Evolutionary conservation across 345 rosid species (phyloP), one percentile per base, ranked within the genome.

Genomic region (Aquilaria sinensis): DNA sequence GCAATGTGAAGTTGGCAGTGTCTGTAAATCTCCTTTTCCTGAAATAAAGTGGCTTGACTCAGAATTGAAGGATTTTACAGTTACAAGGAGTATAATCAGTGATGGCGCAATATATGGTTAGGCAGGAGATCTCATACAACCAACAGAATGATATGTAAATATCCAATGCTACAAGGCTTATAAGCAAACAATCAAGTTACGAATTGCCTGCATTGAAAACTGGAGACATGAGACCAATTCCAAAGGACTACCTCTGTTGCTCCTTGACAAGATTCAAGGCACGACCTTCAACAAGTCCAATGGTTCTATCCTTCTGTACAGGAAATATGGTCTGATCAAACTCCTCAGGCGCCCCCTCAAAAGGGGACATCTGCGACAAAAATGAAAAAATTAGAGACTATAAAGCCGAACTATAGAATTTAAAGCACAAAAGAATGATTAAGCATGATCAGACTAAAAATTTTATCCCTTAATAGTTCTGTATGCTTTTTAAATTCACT

Each of bases 1-100:
- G 91, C 72, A 94, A 64, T 45, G 93, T 88, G 77, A 94, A 94
- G 74, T 82, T 86, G 52, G 96, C 71, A 3, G 93, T 86, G 67
- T 88, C 93, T 0, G 99, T 94, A 51, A 77, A 90, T 14, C 83
- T 86, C 84, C 87, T 83, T 78, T 85, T 88, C 81, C 99, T 90
- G 54, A 66, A 58, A 62, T 12, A 69, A n/a, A 53, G 47, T 14
- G 10, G 29, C 8, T 37, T 8, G 8, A 8, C 5, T 37, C 7
- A 8, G 43, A 37, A 37, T 37, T 8, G 5, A 37, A 37, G 43
- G 8, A 37, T 37, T 16, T 16, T 8, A 37, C 8, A 37, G 43
- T 37, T 4, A 37, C 43, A 16, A 16, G 23, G 0, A 16, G 23
- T 16, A 16, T 16, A 16, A 16, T 16, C 23, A 16, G 23, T 16